Conservation (phyloP, 495 filamentous ascomycete species). For the Peziza echinospora region DNA sequence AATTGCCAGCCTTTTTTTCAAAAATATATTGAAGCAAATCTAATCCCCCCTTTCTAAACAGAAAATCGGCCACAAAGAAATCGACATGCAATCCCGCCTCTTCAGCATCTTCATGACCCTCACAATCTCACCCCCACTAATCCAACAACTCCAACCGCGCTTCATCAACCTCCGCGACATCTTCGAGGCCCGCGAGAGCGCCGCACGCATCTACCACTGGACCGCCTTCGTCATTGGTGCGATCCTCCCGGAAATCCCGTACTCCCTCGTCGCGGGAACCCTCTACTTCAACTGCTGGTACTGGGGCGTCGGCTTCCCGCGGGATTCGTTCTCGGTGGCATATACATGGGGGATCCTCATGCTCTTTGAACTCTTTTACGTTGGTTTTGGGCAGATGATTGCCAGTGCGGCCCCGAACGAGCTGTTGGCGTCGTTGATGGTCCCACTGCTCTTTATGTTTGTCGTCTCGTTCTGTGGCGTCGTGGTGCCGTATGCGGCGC, state of each 20-base stretch:
- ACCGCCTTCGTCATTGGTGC: constrained; percentile 42
- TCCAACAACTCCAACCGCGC: constrained; percentile 46
- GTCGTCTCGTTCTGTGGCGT: constrained; percentile 43
- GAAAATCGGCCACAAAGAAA: constrained; percentile 47
- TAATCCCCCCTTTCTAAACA: constrained; percentile 63
- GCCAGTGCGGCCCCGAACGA: constrained; percentile 52
- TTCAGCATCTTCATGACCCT: constrained; percentile 15
- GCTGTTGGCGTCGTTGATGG: constrained; percentile 46
- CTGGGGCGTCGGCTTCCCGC: constrained; percentile 27
- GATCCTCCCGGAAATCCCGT: constrained; percentile 54
- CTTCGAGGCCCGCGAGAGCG: constrained; percentile 47
- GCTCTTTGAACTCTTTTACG: constrained; percentile 51
- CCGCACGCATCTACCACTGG: constrained; percentile 53
- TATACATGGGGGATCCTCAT: constrained; percentile 25
- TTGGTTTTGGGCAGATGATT: constrained; percentile 54
- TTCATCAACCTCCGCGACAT: constrained; percentile 45
- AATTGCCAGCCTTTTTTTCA: too few relatives aligned
- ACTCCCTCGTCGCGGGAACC: constrained; percentile 37
- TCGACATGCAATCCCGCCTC: constrained; percentile 23
- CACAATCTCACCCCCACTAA: constrained; percentile 16
- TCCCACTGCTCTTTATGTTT: constrained; percentile 47
- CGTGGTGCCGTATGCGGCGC: constrained; percentile 32
- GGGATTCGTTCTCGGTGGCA: constrained; percentile 16
- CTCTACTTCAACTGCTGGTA: constrained; percentile 41
- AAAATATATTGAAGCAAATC: too few relatives aligned